Conservation (phyloP, 2,329 filamentous ascomycete species). For the Xylariaceae sp. region DNA sequence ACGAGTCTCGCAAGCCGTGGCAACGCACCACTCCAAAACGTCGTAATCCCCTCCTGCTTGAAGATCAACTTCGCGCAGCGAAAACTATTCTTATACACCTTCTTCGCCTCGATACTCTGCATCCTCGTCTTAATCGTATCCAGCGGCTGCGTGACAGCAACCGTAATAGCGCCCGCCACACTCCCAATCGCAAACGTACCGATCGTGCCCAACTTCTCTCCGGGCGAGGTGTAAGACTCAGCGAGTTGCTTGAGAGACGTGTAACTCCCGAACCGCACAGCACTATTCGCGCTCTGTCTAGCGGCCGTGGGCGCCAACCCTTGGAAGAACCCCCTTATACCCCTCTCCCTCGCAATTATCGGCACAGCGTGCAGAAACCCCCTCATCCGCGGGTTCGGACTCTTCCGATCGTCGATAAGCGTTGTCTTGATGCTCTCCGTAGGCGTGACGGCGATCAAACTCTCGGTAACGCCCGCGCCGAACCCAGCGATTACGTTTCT, state of each 20-base stretch:
- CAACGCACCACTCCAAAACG: constrained; percentile 90
- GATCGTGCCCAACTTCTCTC: constrained; percentile 84
- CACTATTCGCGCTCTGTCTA: constrained; percentile 90
- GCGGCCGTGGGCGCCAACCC: constrained; percentile 94
- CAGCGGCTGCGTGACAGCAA: constrained; percentile 70
- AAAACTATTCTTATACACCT: constrained; percentile 81
- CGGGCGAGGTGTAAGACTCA: constrained; percentile 85
- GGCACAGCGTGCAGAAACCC: constrained; percentile 89
- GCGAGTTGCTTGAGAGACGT: constrained; percentile 87
- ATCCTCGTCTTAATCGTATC: constrained; percentile 97
- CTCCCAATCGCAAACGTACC: constrained; percentile 91
- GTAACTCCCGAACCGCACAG: constrained; percentile 86
- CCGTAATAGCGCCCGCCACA: constrained; percentile 84
- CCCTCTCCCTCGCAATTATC: constrained; percentile 83
- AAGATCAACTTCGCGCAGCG: constrained; percentile 80
- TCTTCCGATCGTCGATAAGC: constrained; percentile 94
- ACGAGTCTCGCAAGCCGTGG: constrained; percentile 81
- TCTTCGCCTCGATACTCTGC: constrained; percentile 87
- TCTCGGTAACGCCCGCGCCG: constrained; percentile 91
- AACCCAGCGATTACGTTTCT: constrained; percentile 91
- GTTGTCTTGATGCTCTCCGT: constrained; percentile 99
- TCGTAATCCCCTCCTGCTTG: constrained; percentile 81
- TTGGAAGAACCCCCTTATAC: constrained; percentile 90
- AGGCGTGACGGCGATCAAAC: constrained; percentile 86
- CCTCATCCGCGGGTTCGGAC: constrained; percentile 75